Conservation (phyloP, 2,329 filamentous ascomycete genomes). For the Ophiostoma fasciatum region DNA sequence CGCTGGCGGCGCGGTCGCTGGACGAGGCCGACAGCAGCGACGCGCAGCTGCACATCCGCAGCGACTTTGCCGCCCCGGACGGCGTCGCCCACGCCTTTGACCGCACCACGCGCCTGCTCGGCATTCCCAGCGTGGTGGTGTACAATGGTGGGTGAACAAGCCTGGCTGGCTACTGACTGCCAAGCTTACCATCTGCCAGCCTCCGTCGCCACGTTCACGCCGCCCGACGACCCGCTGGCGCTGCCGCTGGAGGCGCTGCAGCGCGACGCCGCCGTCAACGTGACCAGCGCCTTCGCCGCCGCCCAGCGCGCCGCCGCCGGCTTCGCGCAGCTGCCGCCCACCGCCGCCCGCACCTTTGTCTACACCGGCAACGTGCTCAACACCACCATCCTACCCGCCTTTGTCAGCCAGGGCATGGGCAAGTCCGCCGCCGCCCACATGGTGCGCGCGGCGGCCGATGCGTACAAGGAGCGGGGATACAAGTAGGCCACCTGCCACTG, state of each 20-base stretch:
- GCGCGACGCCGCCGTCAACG: slow-evolving; percentile 22
- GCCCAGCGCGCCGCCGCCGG: slow-evolving; percentile 21
- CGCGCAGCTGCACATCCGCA: slow-evolving; percentile 18
- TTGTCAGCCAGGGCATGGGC: slow-evolving; percentile 7
- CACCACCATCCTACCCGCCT: background rate
- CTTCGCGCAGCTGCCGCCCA: slow-evolving; percentile 16
- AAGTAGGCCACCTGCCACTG: no score
- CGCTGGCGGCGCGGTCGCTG: slow-evolving; percentile 20
- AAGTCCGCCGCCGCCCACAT: slow-evolving; percentile 10
- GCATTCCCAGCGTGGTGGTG: slow-evolving; percentile 27
- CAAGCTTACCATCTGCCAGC: no score
- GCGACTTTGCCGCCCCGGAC: slow-evolving; percentile 22
- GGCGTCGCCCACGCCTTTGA: slow-evolving; percentile 22
- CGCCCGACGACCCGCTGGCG: slow-evolving; percentile 4
- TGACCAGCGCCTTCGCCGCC: slow-evolving; percentile 22
- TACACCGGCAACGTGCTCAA: slow-evolving; percentile 11
- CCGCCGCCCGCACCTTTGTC: slow-evolving; percentile 8
- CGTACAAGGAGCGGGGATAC: slow-evolving; percentile 21
- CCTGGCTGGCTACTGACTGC: no score
- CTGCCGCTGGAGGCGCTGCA: slow-evolving; percentile 6
- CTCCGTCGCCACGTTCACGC: background rate
- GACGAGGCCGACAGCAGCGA: slow-evolving; percentile 16
- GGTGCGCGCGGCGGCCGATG: slow-evolving; percentile 8
- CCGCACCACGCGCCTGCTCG: slow-evolving; percentile 20
- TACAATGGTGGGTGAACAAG: slow-evolving; percentile 24